Evolutionary conservation across 805 yeast species (phyloP).

Genomic region (Ogataea sp.): DNA sequence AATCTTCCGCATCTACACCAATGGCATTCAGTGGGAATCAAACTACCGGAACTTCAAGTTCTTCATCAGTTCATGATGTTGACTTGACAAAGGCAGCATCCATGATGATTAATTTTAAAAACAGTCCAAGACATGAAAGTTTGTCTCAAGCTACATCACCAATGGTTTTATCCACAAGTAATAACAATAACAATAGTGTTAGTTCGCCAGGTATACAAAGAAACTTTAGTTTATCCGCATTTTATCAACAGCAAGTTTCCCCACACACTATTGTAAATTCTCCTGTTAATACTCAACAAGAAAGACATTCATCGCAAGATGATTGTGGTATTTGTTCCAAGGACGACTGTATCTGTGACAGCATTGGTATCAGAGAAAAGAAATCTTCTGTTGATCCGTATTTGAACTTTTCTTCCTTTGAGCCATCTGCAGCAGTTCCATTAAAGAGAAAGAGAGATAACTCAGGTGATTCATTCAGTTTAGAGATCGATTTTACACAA

Average conservation of each 20-base stretch:
- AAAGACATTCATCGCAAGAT: slow-evolving; percentile 6
- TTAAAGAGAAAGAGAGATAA: slow-evolving; percentile 30
- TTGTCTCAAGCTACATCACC: slow-evolving; percentile 12
- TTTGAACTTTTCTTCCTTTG: slow-evolving; percentile 24
- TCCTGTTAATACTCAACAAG: not conserved
- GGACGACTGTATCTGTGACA: slow-evolving; percentile 62
- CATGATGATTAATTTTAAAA: slow-evolving; percentile 21
- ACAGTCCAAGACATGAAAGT: slow-evolving; percentile 17
- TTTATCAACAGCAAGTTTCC: not conserved
- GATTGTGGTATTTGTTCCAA: slow-evolving; percentile 62
- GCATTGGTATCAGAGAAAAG: slow-evolving; percentile 32
- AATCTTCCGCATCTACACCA: slow-evolving; percentile 8
- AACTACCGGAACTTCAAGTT: slow-evolving; percentile 3
- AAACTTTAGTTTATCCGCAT: not conserved
- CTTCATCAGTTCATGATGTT: slow-evolving; percentile 6
- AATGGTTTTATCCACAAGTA: too few relatives aligned
- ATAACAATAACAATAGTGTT: not conserved
- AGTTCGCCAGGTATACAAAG: not conserved
- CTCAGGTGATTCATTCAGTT: slow-evolving; percentile 8
- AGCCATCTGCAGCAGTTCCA: slow-evolving; percentile 64
- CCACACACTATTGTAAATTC: not conserved
- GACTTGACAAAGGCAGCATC: slow-evolving; percentile 21
- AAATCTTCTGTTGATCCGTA: slow-evolving; percentile 4
- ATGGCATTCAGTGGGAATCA: slow-evolving; percentile 5
- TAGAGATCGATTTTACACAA: slow-evolving; percentile 54